A percentile compares a stretch with the other conserved stretches of the same genome.
Conservation (phyloP, 2,329 filamentous ascomycete genomes). For the Lasiodiplodia theobromae region DNA sequence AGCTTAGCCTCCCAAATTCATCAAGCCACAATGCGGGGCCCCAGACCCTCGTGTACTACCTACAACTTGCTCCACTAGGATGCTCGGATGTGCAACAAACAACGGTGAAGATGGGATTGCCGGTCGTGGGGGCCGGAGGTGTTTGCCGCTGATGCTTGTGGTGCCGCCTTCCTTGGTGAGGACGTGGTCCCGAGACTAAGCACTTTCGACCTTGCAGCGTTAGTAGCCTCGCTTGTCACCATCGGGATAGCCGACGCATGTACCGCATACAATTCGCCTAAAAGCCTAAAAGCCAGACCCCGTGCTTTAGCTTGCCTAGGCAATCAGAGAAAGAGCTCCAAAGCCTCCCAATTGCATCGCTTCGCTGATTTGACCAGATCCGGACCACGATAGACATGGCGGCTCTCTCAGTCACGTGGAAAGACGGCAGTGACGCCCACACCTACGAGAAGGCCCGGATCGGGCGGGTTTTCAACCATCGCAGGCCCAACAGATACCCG, state of each 20-base stretch:
- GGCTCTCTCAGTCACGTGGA: slow-evolving; percentile 33
- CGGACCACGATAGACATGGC: slow-evolving; percentile 10
- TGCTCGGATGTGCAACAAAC: background rate
- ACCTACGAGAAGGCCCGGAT: slow-evolving; percentile 48
- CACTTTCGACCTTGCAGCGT: slow-evolving; percentile 4
- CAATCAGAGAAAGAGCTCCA: background rate
- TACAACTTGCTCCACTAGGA: background rate
- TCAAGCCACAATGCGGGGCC: slow-evolving; percentile 29
- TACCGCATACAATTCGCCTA: background rate
- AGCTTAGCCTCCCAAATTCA: background rate
- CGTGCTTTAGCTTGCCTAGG: background rate
- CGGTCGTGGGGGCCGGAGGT: slow-evolving; percentile 18
- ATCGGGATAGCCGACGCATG: background rate
- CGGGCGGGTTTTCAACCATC: slow-evolving; percentile 56
- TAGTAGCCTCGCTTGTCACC: background rate
- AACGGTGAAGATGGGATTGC: background rate
- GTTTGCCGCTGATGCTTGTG: background rate
- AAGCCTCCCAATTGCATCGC: background rate
- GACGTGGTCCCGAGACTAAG: slow-evolving; percentile 24
- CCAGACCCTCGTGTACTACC: slow-evolving; percentile 3
- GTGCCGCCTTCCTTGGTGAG: background rate
- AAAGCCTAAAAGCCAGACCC: slow-evolving; percentile 19
- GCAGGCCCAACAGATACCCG: slow-evolving; percentile 51
- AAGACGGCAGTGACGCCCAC: slow-evolving; percentile 19
- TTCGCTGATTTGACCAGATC: background rate